Conservation (phyloP, 169 alveolate genomes). For the Plasmodium vinckei region DNA sequence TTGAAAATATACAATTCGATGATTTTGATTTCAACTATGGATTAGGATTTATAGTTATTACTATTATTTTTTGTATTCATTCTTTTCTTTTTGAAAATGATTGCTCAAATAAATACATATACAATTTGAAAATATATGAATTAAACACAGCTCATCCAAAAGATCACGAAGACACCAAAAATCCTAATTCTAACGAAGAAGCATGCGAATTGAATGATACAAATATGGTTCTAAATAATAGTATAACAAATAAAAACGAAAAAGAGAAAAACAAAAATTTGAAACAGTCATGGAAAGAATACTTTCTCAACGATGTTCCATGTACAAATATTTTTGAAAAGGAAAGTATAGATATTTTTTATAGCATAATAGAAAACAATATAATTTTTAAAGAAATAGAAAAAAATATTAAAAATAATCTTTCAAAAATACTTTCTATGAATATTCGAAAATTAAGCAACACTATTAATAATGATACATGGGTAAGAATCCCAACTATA, state of each 20-base stretch:
- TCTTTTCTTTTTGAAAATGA: slow-evolving; percentile 47
- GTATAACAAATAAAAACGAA: background rate
- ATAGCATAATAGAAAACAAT: slow-evolving; percentile 16
- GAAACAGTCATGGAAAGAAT: background rate
- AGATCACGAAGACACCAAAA: background rate
- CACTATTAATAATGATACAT: slow-evolving; percentile 44
- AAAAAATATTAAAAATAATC: slow-evolving; percentile 49
- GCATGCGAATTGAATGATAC: background rate
- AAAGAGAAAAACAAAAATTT: background rate
- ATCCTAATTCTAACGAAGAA: background rate
- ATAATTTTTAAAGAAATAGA: slow-evolving; percentile 53
- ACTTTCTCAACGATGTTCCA: slow-evolving; percentile 10
- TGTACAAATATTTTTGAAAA: background rate
- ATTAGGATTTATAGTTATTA: slow-evolving; percentile 35
- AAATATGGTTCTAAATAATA: background rate
- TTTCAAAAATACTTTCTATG: slow-evolving; percentile 10
- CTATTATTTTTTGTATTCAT: slow-evolving; percentile 53
- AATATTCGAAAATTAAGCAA: slow-evolving; percentile 57
- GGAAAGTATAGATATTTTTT: slow-evolving; percentile 12
- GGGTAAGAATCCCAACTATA: slow-evolving; percentile 49
- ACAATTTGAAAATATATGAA: slow-evolving; percentile 8
- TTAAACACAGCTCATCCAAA: background rate
- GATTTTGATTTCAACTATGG: slow-evolving; percentile 36
- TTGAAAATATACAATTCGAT: slow-evolving; percentile 56
- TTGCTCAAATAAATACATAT: slow-evolving; percentile 38